These are phyloP conservation scores for Tricholomella constricta DNA, from an alignment of 768 basidiomycete genomes.

Conservation along the genomic window DNA sequence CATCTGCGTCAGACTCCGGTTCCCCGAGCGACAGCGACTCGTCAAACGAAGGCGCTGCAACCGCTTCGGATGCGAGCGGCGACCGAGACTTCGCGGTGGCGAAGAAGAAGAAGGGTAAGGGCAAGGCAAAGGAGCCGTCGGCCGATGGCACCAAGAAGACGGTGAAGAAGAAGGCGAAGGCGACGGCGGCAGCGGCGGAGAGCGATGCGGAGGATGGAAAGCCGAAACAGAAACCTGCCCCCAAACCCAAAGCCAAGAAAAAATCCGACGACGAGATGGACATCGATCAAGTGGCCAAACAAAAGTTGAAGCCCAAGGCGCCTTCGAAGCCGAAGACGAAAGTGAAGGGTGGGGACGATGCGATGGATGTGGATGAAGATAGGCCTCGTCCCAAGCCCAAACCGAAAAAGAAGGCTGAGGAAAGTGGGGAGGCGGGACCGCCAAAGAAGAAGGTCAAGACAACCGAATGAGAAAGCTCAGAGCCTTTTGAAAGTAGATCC, in stretches of 20 bases:
- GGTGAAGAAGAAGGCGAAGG: slow-evolving; percentile 45
- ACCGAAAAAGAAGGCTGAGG: slow-evolving; percentile 39
- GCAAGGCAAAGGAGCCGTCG: slow-evolving; percentile 46
- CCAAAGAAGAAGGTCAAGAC: slow-evolving; percentile 80
- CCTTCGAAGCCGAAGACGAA: slow-evolving; percentile 43
- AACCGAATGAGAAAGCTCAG: slow-evolving; percentile 30
- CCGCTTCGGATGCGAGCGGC: slow-evolving; percentile 84
- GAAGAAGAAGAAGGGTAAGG: slow-evolving; percentile 42
- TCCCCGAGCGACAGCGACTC: slow-evolving; percentile 80
- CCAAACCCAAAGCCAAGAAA: slow-evolving; percentile 49
- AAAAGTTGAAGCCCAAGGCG: slow-evolving; percentile 39
- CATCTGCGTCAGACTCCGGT: slow-evolving; percentile 82
- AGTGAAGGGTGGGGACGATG: slow-evolving; percentile 38
- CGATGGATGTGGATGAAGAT: slow-evolving; percentile 51
- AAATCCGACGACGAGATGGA: slow-evolving; percentile 49
- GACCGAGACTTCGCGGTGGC: slow-evolving; percentile 62
- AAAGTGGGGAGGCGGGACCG: slow-evolving; percentile 50
- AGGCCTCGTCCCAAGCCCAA: slow-evolving; percentile 45
- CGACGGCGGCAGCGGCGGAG: slow-evolving; percentile 35
- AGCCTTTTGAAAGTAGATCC: slow-evolving; percentile 5
- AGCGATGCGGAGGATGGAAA: slow-evolving; percentile 53
- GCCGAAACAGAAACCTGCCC: slow-evolving; percentile 42
- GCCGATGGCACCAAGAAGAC: slow-evolving; percentile 35
- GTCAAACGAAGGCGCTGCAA: slow-evolving; percentile 68
- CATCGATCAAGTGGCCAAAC: slow-evolving; percentile 37